Evolutionary conservation across 2,329 filamentous ascomycete genomes (phyloP).

Genomic region (Fusarium stilboides): DNA sequence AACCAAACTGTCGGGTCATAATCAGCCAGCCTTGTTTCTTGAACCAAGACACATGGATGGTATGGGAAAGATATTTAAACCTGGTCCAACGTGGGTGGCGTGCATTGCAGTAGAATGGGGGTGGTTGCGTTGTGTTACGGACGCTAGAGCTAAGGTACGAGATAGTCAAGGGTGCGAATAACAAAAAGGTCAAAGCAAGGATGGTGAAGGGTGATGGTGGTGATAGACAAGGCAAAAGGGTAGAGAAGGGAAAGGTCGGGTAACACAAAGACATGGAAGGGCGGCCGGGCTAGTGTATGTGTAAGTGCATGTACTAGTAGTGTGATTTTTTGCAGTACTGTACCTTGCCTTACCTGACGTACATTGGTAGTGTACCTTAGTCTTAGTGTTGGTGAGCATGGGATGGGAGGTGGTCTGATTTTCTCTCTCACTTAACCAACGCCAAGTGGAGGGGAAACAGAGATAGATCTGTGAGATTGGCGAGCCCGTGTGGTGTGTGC

Average conservation of each 20-base stretch:
- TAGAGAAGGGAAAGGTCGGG: constrained; percentile 43
- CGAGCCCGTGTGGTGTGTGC: constrained; percentile 36
- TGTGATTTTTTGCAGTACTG: neutral
- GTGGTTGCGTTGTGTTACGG: constrained; percentile 45
- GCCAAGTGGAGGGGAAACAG: constrained; percentile 33
- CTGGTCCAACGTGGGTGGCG: constrained; percentile 40
- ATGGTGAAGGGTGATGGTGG: constrained; percentile 31
- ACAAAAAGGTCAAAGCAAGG: constrained; percentile 36
- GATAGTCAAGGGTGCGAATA: constrained; percentile 43
- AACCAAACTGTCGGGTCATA: constrained; percentile 32
- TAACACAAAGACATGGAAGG: constrained; percentile 43
- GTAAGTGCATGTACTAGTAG: neutral
- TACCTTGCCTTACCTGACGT: constrained; percentile 14
- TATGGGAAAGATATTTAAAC: constrained; percentile 30
- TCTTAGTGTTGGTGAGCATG: constrained; percentile 17
- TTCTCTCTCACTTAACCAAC: constrained; percentile 20
- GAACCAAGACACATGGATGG: constrained; percentile 40
- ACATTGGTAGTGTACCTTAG: constrained; percentile 36
- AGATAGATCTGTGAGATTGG: constrained; percentile 36
- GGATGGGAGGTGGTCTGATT: constrained; percentile 38
- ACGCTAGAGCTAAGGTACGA: constrained; percentile 41
- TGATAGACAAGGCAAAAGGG: constrained; percentile 34
- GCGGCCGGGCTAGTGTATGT: constrained; percentile 17
- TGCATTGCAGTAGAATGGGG: constrained; percentile 34
- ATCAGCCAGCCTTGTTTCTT: constrained; percentile 29